phyloP scores from a whole-genome alignment of 192 early-diverging fungal species.

The Backusella mclennaniae region DNA sequence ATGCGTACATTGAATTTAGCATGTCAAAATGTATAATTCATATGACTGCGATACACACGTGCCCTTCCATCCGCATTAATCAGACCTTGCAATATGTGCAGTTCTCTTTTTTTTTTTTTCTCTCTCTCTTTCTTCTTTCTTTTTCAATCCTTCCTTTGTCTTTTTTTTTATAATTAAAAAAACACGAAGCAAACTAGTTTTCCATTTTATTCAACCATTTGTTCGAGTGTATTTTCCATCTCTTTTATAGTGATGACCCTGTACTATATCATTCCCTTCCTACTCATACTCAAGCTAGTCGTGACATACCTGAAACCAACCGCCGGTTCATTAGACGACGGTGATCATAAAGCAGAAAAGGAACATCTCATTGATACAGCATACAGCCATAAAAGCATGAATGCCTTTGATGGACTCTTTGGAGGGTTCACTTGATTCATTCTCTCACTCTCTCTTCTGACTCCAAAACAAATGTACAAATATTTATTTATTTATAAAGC shows the following conservation, averaged over 20 bases:
- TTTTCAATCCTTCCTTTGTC: neutral
- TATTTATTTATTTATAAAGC: neutral
- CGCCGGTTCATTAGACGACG: neutral
- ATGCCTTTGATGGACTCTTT: neutral
- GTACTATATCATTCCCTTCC: constrained; percentile 3
- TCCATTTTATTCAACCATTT: neutral
- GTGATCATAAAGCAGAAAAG: neutral
- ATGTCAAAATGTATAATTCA: neutral
- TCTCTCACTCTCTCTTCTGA: neutral
- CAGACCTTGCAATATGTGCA: neutral
- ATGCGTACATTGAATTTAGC: neutral
- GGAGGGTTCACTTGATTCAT: neutral
- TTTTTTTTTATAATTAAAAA: neutral
- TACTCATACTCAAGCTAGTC: neutral
- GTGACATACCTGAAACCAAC: neutral
- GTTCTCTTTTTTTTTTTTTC: neutral
- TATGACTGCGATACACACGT: neutral
- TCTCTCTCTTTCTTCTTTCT: neutral
- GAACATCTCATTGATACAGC: neutral
- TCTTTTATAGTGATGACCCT: neutral
- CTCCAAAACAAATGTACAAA: neutral
- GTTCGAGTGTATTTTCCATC: neutral
- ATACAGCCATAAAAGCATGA: neutral
- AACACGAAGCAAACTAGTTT: no score
- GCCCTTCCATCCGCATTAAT: neutral